Percentiles rank a stretch among this genome's conserved stretches.
phyloP scores from a whole-genome alignment of 345 rosid genomes.

The Citrus maxima region DNA sequence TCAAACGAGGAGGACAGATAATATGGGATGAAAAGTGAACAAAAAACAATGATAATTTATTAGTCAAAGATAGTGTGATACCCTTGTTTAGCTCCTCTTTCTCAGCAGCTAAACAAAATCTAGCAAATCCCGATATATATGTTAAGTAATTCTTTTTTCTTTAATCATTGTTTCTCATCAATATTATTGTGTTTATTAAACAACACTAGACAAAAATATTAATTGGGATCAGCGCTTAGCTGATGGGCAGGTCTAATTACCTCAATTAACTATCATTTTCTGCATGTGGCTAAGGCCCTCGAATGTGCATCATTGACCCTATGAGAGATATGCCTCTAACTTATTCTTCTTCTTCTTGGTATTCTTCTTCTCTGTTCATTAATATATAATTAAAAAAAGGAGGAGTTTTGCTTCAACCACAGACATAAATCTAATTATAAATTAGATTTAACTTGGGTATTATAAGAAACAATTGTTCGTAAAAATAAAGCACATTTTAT shows the following conservation, averaged over 20 bases:
- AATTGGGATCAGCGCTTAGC: slow-evolving; percentile 2
- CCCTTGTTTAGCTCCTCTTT: too few species aligned
- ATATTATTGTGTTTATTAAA: not conserved
- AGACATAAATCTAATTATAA: too few species aligned
- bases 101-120: slow-evolving; percentile 39
- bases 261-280: not conserved
- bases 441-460: too few species aligned
- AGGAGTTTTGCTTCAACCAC: too few species aligned
- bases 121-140: slow-evolving; percentile 60
- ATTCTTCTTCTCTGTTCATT: not conserved
- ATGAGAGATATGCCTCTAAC: not conserved
- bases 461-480: not conserved
- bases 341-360: too few species aligned
- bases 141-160: slow-evolving; percentile 19
- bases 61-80: too few species aligned
- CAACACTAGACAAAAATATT: not conserved
- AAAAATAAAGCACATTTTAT: too few species aligned
- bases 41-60: too few species aligned
- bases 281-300: slow-evolving; percentile 5
- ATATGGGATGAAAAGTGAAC: too few species aligned
- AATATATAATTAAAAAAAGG: too few species aligned
- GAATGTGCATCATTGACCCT: not conserved
- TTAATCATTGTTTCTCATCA: not conserved
- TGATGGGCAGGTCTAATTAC: not conserved
- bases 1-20: too few species aligned